Evolutionary conservation across 2,329 filamentous ascomycete species (phyloP), one percentile per base, ranked within the genome.

Genomic region (Cercospora sp.): DNA sequence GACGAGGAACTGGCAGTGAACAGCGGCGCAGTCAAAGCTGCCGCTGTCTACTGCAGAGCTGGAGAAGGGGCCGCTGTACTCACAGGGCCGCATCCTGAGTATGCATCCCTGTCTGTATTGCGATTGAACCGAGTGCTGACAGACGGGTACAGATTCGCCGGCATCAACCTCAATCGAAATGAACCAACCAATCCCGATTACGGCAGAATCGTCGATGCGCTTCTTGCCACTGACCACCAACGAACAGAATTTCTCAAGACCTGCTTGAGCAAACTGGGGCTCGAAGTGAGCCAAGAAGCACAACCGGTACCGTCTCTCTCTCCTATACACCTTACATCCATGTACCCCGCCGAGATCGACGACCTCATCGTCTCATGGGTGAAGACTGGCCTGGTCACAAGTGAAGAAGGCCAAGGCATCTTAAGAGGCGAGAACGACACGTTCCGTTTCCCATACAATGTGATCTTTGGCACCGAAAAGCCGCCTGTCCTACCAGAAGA

Each of bases 81-180:
- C 18, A 96, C 91, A 0, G 93, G 94, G 0, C 92, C 93, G 45
- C 95, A 99, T 84, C 94, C 94, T 62, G 95, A 99, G 92, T 96
- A 83, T 78, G 87, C 81, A 10, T 36, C 18, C n/a, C 26, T 62
- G 13, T 12, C 9, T 58, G 60, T 13, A 2, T 31, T 16, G 6
- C 10, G 12, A 18, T 45, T 16, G 12, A 2, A 33, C 6, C 9
- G 3, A 48, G 13, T 9, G 64, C 73, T 75, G 70, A 71, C 9
- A 65, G 20, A 9, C 5, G 48, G 1, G 45, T 2, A 9, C 72
- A 97, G 93, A 78, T 98, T 98, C 77, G 90, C 93, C 3, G 87
- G 91, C 1, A 87, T 84, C 55, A 97, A 97, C 75, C 85, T 98
- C 6, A 85, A 89, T 69, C 87, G 85, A 6, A 88, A 90, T 4